Evolutionary conservation across 805 yeast species (phyloP), one percentile per base, ranked within the genome.

Genomic region (Metschnikowia corniflorae): DNA sequence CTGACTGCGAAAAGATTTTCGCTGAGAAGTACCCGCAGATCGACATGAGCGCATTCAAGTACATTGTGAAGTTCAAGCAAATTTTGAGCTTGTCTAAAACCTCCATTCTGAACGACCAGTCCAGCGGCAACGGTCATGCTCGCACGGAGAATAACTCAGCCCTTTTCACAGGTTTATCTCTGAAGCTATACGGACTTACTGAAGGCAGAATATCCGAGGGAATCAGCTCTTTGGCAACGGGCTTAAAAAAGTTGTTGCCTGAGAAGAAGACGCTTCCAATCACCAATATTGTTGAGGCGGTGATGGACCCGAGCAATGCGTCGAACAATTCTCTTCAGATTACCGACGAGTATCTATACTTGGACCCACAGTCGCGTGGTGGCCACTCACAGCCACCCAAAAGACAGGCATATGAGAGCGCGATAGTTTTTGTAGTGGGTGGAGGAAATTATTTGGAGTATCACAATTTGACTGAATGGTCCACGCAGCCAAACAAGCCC

Each of bases 371-470:
- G 50, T 80, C 86, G 2, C 75, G 97, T 47, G 97, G 97, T 4
- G 82, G 94, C 6, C 89, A 83, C 51, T 80, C 95, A 3, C 80
- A 83, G 50, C 91, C 89, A 24, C 97, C 97, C 25, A 83, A 79
- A 58, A 78, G 95, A 54, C 85, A 82, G 48, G 68, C 81, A 8
- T 87, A 86, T 58, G 79, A 78, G 41, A 93, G 87, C 48, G 78
- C 94, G 2, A 66, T 86, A 33, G 95, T 93, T 15, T 93, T 93
- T 59, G 86, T 89, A 35, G 89, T 93, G 38, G 99, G 98, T 17
- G 98, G 98, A 23, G 97, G 97, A 31, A 89, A 86, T 60, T 93
- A 88, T 57, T 65, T 86, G 44, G 99, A 93, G 64, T 93, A 91
- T 57, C 94, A 89, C 42, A 91, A 91, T 54, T 73, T 93, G 54